Conservation (phyloP, 306 rosid species). For the Delonix regia region DNA sequence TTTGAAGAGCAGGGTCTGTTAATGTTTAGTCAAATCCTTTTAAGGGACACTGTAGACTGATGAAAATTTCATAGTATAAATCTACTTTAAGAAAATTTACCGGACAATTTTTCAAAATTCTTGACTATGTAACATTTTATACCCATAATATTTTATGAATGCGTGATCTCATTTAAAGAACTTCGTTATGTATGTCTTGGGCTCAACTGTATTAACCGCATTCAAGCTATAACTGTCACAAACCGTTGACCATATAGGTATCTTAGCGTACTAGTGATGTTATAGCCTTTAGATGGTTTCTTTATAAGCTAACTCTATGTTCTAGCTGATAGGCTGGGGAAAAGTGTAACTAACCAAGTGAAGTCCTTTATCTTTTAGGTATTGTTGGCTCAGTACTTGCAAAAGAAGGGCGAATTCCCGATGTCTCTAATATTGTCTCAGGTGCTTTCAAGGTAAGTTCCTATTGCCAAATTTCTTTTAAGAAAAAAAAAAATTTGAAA, state of each 20-base stretch:
- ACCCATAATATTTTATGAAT: background rate
- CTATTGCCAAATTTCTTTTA: background rate
- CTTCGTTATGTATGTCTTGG: background rate
- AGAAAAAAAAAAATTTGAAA: too few relatives aligned
- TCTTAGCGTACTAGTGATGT: background rate
- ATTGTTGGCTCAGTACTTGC: conserved; percentile 83
- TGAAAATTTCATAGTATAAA: background rate
- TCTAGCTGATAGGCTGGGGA: background rate
- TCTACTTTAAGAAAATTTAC: background rate
- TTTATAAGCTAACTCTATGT: background rate
- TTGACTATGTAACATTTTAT: background rate
- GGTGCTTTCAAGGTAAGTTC: conserved; percentile 84
- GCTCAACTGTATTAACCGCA: background rate
- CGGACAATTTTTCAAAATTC: background rate
- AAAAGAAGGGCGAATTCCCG: conserved; percentile 71
- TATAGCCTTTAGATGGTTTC: background rate
- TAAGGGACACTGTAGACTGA: background rate
- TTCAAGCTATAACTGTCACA: background rate
- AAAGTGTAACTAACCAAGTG: conserved; percentile 15
- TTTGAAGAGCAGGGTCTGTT: background rate
- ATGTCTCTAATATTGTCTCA: conserved; percentile 64
- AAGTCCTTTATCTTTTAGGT: conserved; percentile 56
- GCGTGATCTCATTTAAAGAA: background rate
- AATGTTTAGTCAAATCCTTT: background rate
- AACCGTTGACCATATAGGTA: background rate